Conservation (phyloP, 306 rosid genomes). For the Acacia confusa region DNA sequence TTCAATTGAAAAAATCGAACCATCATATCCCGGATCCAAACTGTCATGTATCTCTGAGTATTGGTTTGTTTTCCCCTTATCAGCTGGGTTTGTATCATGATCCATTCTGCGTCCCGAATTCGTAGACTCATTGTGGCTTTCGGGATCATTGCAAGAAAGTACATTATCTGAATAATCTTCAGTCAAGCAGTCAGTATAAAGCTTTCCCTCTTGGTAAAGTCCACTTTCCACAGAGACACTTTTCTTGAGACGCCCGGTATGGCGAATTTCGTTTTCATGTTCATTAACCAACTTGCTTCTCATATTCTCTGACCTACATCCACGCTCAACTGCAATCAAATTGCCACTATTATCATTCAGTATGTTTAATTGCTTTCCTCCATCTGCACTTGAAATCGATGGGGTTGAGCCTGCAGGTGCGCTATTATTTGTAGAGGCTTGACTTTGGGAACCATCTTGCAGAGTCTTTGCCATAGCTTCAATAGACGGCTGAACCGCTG, state of each 20-base stretch:
- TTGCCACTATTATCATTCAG: slow-evolving; percentile 26
- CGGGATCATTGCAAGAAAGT: slow-evolving; percentile 41
- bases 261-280: slow-evolving; percentile 19
- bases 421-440: slow-evolving; percentile 35
- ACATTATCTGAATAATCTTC: slow-evolving; percentile 50
- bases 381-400: slow-evolving; percentile 33
- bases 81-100: slow-evolving; percentile 37
- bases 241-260: slow-evolving; percentile 41
- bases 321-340: slow-evolving; percentile 42
- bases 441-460: slow-evolving; percentile 44
- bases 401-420: slow-evolving; percentile 26
- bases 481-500: slow-evolving; percentile 49
- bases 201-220: slow-evolving; percentile 45
- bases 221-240: slow-evolving; percentile 68
- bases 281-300: slow-evolving; percentile 38
- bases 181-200: slow-evolving; percentile 30
- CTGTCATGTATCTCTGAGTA: slow-evolving; percentile 34
- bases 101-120: slow-evolving; percentile 35
- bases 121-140: slow-evolving; percentile 31
- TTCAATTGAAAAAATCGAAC: slow-evolving; percentile 55
- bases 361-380: slow-evolving; percentile 29
- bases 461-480: slow-evolving; percentile 52
- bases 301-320: slow-evolving; percentile 45
- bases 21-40: slow-evolving; percentile 36
- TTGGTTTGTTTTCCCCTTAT: slow-evolving; percentile 30